phyloP scores from a whole-genome alignment of 352 stramenopile species.

The Globisporangium recalcitrans region DNA sequence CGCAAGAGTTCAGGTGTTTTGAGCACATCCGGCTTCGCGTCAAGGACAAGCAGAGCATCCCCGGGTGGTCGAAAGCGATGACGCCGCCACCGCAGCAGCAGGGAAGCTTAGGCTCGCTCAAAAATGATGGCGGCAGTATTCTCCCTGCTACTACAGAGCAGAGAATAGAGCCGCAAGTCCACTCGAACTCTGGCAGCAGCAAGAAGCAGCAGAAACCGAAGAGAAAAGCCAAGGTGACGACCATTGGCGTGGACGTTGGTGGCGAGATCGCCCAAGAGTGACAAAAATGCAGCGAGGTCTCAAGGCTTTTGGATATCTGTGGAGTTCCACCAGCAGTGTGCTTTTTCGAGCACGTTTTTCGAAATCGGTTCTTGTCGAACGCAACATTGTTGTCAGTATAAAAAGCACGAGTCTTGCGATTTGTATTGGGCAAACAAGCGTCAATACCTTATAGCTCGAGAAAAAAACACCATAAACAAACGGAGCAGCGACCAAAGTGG shows the following conservation, averaged over 20 bases:
- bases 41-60: conserved; percentile 76
- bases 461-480: neutral
- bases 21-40: conserved; percentile 63
- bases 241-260: neutral
- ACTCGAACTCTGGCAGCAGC: neutral
- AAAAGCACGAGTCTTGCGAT: neutral
- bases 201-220: conserved; percentile 3
- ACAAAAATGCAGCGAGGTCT: neutral
- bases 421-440: no score
- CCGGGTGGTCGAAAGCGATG: conserved; percentile 51
- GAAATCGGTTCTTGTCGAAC: neutral
- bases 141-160: neutral
- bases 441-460: neutral
- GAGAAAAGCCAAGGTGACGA: conserved; percentile 7
- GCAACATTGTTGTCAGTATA: neutral
- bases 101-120: neutral
- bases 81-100: neutral
- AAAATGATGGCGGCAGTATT: neutral
- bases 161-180: neutral
- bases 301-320: neutral
- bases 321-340: neutral
- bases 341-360: neutral
- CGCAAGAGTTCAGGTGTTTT: conserved; percentile 68
- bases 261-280: conserved; percentile 7
- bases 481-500: neutral